These are phyloP conservation scores for Coemansia sp. DNA, from an alignment of 192 early-diverging fungal genomes.

Conservation along the genomic window DNA sequence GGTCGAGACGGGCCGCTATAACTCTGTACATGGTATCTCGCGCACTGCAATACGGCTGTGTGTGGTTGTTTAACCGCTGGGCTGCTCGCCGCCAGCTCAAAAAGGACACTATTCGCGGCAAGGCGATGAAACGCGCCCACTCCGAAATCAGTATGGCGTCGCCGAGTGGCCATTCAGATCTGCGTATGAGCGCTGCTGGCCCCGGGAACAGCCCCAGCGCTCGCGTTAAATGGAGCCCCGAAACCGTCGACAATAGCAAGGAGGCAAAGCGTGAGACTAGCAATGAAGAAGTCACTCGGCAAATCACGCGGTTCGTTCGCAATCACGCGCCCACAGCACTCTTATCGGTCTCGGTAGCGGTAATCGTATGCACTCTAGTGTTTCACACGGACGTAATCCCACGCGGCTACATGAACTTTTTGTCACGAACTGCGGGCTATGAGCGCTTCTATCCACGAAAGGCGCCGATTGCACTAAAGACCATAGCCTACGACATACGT, in stretches of 20 bases:
- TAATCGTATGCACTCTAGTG: conserved; percentile 56
- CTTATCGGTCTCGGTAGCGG: conserved; percentile 28
- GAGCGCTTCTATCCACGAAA: conserved; percentile 29
- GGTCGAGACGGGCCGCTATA: conserved; percentile 61
- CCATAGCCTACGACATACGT: conserved; percentile 16
- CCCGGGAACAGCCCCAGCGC: background rate
- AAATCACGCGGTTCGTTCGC: conserved; percentile 12
- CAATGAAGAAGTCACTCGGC: background rate
- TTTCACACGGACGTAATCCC: conserved; percentile 62
- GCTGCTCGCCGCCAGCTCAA: conserved; percentile 25
- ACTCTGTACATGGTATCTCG: conserved; percentile 66
- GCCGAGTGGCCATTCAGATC: background rate
- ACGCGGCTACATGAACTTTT: conserved; percentile 59
- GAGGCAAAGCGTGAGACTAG: conserved; percentile 14
- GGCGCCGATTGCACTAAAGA: conserved; percentile 13
- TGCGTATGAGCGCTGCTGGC: conserved; percentile 12
- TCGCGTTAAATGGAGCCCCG: conserved; percentile 23
- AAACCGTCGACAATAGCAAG: conserved; percentile 15
- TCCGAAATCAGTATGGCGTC: conserved; percentile 14
- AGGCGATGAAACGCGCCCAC: conserved; percentile 38
- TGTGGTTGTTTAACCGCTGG: conserved; percentile 66
- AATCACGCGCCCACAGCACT: conserved; percentile 36
- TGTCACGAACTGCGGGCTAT: conserved; percentile 47
- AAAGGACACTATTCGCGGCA: conserved; percentile 27
- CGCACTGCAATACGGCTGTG: conserved; percentile 62